Evolutionary conservation across 164 flowering plant genomes (phyloP), one percentile per base, ranked within the genome.

Genomic region (Amborella trichopoda): DNA sequence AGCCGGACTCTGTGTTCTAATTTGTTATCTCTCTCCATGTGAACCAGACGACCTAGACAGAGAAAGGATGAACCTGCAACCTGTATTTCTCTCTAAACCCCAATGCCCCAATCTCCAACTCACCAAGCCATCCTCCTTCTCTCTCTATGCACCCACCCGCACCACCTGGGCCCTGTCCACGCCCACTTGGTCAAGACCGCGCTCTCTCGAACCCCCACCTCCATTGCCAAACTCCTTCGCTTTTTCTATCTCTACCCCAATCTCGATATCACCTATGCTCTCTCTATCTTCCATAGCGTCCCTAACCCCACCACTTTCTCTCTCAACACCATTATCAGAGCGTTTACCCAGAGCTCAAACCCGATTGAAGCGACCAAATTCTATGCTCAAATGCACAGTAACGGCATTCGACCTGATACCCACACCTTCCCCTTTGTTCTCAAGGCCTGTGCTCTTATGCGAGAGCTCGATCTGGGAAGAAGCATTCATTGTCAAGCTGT

Each of bases 381-480:
- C 56, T 82, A 80, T 40, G 32, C 17, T 39, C 59, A 40, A 41
- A 77, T 85, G 85, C 77, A 72, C 48, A 70, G 59, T 21, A 42
- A 36, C 2, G 52, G 68, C 2, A 18, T 77, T 23, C 71, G 76
- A 2, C 85, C 72, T 17, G 91, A 85, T 47, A 48, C 65, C 27
- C 78, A 80, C 64, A 70, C 91, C 44, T 78, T 64, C 65, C 85
- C 91, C 34, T 77, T 82, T 42, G 64, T 39, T 0, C 68, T 85
- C 58, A 74, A 70, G 48, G 83, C 85, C 11, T 70, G 70, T 17
- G 44, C 66, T 0, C 58, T 24, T 14, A 56, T 66, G 24, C 53
- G 55, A 1, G 12, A 43, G 0, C 56, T 56, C 17, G n/a, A 54
- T 3, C 27, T 64, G 0, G 71, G 61, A 11, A 52, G 22, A 3